Base-by-base conservation (phyloP, 257 asterid species). In the Nemophila menziesii region DNA sequence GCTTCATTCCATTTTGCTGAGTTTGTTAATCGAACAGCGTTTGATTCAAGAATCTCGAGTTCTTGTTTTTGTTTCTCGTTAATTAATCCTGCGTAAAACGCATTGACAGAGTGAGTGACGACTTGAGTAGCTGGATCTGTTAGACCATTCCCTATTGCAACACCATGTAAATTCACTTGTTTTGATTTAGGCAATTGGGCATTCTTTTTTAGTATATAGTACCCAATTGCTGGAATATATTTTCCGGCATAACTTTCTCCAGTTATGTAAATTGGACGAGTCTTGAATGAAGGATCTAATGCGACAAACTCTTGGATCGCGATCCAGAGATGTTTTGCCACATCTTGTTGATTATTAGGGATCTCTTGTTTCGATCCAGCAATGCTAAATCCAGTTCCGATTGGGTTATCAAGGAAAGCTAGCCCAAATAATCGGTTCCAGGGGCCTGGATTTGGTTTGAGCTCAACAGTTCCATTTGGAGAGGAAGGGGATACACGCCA, bases 121-220 rank as follows among this genome's bases (percentile, higher is more conserved):
- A 89, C 92, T 70, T 89, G 97, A 8, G 71, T 57, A 17, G 54
- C 64, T 36, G 95, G 98, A 64, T 89, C 93, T 29, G 95, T 89
- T 14, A 89, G 43, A 2, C 94, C 95, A 48, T 89, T 84, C 16
- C 98, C 98, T 7, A 84, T 80, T 0, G 86, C 84, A 5, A 89
- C 59, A 0, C 98, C 98, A 3, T 46, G 71, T 14, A 84, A 47
- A 24, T 89, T 84, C 23, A 89, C 46, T 22, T 64, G 60, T 0
- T 50, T 45, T 2, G 49, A 44, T 4, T 12, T 22, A 0, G 83
- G 66, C 52, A 63, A 68, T 15, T 27, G n/a, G 0, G 73, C 70
- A 23, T 79, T 86, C 33, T 50, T 62, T 43, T 56, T 78, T 65
- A 81, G 42, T 14, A 67, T 64, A 39, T 78, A 71, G 22, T 47